phyloP scores from a whole-genome alignment of 2,329 filamentous ascomycete species.

The Epicoccum sorghinum region DNA sequence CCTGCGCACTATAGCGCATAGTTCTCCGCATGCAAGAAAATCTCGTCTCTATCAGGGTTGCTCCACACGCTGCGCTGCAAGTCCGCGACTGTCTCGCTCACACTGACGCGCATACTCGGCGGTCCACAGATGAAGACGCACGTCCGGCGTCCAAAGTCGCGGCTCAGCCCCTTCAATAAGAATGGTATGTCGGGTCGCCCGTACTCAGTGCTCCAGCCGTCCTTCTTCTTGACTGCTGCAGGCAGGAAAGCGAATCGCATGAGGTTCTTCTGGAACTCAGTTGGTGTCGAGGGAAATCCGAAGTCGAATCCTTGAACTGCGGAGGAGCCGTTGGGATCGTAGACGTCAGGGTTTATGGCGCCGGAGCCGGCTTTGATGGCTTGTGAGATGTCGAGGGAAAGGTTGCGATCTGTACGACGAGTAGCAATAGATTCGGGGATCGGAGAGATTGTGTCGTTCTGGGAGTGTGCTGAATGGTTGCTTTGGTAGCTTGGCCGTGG shows the following conservation, averaged over 20 bases:
- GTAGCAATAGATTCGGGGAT: constrained; percentile 42
- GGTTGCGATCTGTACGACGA: constrained; percentile 50
- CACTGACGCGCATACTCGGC: constrained; percentile 82
- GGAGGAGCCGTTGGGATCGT: constrained; percentile 20
- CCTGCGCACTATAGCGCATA: constrained; percentile 70
- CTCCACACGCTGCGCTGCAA: constrained; percentile 85
- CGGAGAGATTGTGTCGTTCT: constrained; percentile 37
- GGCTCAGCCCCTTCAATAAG: constrained; percentile 83
- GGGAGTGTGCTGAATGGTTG: constrained; percentile 21
- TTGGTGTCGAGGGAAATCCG: constrained; percentile 82
- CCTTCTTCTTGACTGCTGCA: constrained; percentile 57
- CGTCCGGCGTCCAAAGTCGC: constrained; percentile 79
- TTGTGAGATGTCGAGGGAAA: constrained; percentile 52
- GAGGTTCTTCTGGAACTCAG: constrained; percentile 84
- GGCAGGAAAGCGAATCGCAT: constrained; percentile 88
- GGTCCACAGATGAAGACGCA: constrained; percentile 95
- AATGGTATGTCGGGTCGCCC: constrained; percentile 86
- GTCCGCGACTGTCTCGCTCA: constrained; percentile 81
- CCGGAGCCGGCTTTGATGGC: constrained; percentile 42
- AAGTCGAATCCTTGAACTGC: constrained; percentile 51
- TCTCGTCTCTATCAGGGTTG: constrained; percentile 79
- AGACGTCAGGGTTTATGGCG: constrained; percentile 54
- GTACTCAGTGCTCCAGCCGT: constrained; percentile 92
- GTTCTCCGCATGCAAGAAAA: constrained; percentile 94
- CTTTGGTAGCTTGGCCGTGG: constrained; percentile 31